A percentile compares a stretch with the other conserved stretches of the same genome.
These are phyloP conservation scores for Heteromeles arbutifolia DNA, from an alignment of 306 rosid genomes.

Conservation along the genomic window DNA sequence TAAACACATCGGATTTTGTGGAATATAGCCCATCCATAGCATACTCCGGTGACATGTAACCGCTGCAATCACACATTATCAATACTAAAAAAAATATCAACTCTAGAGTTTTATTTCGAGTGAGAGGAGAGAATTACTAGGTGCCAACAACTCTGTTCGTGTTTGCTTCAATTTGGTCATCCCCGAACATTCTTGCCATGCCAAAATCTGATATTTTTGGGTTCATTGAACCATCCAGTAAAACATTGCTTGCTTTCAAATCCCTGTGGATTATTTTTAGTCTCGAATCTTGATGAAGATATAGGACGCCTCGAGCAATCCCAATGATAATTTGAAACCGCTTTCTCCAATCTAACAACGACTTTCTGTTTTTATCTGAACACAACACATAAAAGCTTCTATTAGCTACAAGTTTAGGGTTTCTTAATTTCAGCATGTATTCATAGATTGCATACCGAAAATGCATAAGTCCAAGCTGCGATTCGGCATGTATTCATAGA, in stretches of 20 bases:
- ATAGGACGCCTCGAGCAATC: constrained; percentile 53
- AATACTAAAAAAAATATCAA: background rate
- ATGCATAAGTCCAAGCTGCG: no score
- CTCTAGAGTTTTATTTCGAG: background rate
- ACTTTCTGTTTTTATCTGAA: no score
- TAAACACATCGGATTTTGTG: constrained; percentile 23
- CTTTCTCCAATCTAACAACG: constrained; percentile 38
- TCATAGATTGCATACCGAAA: no score
- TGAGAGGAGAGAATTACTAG: constrained; percentile 35
- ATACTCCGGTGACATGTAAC: constrained; percentile 34
- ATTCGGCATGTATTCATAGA: no score
- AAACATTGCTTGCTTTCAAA: constrained; percentile 60
- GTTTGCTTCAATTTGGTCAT: constrained; percentile 52
- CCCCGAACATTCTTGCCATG: constrained; percentile 71
- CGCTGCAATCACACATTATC: constrained; percentile 14
- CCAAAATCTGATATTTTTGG: constrained; percentile 82
- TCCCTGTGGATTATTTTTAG: constrained; percentile 62
- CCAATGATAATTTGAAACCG: constrained; percentile 41
- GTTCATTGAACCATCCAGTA: constrained; percentile 44
- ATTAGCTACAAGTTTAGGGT: no score
- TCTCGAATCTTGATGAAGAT: constrained; percentile 69
- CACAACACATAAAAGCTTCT: no score
- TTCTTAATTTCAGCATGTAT: no score
- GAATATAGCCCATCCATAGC: constrained; percentile 37
- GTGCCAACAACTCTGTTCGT: constrained; percentile 64